Base-by-base conservation (phyloP, 495 filamentous ascomycete species). In the Xylaria curta region DNA sequence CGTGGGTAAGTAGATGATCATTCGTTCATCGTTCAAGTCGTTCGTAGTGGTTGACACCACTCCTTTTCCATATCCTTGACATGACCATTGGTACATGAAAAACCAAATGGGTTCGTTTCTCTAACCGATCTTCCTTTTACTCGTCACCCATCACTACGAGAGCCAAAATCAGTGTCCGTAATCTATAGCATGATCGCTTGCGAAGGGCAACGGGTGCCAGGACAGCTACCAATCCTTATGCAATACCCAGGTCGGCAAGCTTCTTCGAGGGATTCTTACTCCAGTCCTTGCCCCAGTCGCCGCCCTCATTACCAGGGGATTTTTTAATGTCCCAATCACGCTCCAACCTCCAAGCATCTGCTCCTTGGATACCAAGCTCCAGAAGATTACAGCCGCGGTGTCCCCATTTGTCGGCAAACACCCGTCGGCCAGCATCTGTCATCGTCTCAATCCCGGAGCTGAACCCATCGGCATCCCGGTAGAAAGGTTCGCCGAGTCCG, bases 391-490 rank as follows among this genome's bases (percentile, higher is more conserved):
- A 79, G 59, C 75, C 73, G 44, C 71, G 75, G 61, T 84, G 81
- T 6, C 82, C 88, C 88, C 88, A 90, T 74, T 90, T 89, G 74
- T 87, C 83, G 0, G 79, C 81, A 71, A 85, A 89, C 19, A 90
- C 83, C 7, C 70, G 72, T 38, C 84, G 75, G 2, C 88, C 88
- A 17, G 82, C 77, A 33, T 89, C 84, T 56, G 86, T 84, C 74
- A 83, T 81, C 77, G 83, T 85, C 60, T 74, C 58, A 3, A 89
- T 72, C 5, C 84, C 87, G 4, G 71, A 76, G 31, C 85, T 82
- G 71, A 91, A 90, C 19, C 87, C 88, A 21, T 83, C 82, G 0
- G 83, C 66, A 64, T 89, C 85, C 21, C 85, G 72, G 69, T 87
- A 88, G 65, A 85, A 90, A 21, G 89, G 87, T 71, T 91, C 89